Evolutionary conservation across 768 basidiomycete genomes (phyloP), one percentile per base, ranked within the genome.

Genomic region (Trametes cubensis): DNA sequence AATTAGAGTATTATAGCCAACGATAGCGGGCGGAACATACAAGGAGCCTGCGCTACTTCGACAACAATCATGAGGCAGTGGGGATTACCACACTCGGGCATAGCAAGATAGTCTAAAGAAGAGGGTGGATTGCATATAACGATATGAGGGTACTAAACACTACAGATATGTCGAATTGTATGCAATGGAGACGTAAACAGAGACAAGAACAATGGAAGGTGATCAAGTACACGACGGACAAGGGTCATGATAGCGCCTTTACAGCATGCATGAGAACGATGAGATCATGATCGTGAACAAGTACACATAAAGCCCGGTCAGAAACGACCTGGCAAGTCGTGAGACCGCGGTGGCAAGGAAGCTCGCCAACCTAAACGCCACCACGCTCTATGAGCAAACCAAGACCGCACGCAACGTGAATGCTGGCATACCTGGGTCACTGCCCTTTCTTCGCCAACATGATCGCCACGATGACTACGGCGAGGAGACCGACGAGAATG

Each of bases 381-480:
- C 34, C 34, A 34, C 34, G 34, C 34, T 10, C 34, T 6, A 10
- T 34, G 34, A 34, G 34, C 34, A 5, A 34, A 34, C 10, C 6
- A 7, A 34, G 6, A 4, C 34, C 5, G 6, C 6, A 10, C 34
- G 20, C 45, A 46, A 23, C 23, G 45, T 21, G 20, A 23, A 23
- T 46, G 45, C 20, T 23, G 23, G 21, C 55, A 51, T 39, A 28
- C 39, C 23, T 17, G 38, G 18, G 56, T 40, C 39, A 44, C 51
- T 47, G 49, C 14, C 41, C 34, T 28, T 54, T 63, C 51, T 21
- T 45, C 56, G 56, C 62, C 0, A 63, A n/a, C 18, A 55, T 58
- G 20, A 44, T 53, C 13, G 50, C 48, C 13, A 50, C 2, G 13
- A 49, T 48, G 40, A 63, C 23, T 47, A 63, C 40, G 14, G 28